Evolutionary conservation across 1,284 basidiomycete species (phyloP).

Genomic region (Heterobasidion annosum): DNA sequence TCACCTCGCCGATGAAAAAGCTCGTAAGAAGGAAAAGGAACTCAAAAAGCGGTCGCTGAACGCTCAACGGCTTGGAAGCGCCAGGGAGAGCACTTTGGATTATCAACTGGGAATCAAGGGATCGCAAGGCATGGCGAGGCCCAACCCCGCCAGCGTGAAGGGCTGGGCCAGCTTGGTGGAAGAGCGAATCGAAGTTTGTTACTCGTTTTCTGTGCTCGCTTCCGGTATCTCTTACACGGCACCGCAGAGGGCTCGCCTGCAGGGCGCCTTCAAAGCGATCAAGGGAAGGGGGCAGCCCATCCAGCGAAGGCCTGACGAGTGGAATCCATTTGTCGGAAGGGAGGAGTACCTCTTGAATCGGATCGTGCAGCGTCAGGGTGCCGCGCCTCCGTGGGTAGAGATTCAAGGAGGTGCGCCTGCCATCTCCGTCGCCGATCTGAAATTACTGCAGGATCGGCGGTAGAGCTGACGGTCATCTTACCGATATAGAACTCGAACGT

Average conservation of each 20-base stretch:
- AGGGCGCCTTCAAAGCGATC: constrained; percentile 68
- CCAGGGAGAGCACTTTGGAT: constrained; percentile 69
- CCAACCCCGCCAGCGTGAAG: constrained; percentile 54
- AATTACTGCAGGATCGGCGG: background rate
- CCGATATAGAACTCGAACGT: constrained; percentile 37
- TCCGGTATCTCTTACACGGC: constrained; percentile 11
- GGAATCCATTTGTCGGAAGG: constrained; percentile 75
- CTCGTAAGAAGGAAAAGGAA: constrained; percentile 41
- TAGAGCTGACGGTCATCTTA: background rate
- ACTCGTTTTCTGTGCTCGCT: background rate
- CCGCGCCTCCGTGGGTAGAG: constrained; percentile 88
- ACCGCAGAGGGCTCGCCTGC: constrained; percentile 50
- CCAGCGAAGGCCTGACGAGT: constrained; percentile 47
- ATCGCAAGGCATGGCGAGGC: constrained; percentile 19
- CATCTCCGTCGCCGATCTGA: background rate
- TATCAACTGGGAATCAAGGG: constrained; percentile 53
- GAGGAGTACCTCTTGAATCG: constrained; percentile 85
- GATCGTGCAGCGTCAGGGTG: constrained; percentile 79
- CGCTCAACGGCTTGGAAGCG: constrained; percentile 51
- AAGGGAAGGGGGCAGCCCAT: constrained; percentile 74
- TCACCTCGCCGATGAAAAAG: constrained; percentile 38
- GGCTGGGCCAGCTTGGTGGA: constrained; percentile 75
- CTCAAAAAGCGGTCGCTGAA: constrained; percentile 40
- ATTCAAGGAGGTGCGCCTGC: constrained; percentile 54
- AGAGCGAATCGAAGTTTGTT: constrained; percentile 67